phyloP scores from a whole-genome alignment of 2,329 filamentous ascomycete species.

The Exserohilum turcica region DNA sequence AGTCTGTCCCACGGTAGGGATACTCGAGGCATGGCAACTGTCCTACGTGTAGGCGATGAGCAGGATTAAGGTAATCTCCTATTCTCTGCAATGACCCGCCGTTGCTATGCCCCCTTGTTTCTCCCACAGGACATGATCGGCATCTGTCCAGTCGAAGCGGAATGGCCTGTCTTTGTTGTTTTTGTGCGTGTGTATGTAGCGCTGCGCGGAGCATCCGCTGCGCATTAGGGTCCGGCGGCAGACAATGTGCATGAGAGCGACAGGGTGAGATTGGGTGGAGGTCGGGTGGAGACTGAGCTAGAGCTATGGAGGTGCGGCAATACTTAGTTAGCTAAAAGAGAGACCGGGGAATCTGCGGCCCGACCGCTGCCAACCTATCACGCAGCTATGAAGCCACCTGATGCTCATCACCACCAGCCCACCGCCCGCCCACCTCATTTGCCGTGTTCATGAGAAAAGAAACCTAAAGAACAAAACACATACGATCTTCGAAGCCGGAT shows the following conservation, averaged over 20 bases:
- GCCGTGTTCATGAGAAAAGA: neutral
- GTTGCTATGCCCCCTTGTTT: too few relatives aligned
- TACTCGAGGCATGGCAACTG: neutral
- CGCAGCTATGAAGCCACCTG: neutral
- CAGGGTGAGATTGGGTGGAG: too few relatives aligned
- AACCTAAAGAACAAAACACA: neutral
- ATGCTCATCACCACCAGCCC: too few relatives aligned
- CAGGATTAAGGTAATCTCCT: neutral
- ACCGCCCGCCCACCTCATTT: neutral
- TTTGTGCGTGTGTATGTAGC: neutral
- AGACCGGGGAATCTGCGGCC: slow-evolving; percentile 1
- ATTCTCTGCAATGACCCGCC: too few relatives aligned
- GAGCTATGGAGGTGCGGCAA: neutral
- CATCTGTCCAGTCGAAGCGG: too few relatives aligned
- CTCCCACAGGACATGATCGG: neutral
- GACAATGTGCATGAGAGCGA: neutral
- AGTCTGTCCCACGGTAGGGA: neutral
- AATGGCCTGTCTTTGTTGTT: neutral
- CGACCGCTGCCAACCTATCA: neutral
- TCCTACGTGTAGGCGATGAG: neutral
- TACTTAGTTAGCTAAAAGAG: too few relatives aligned
- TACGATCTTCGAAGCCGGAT: too few relatives aligned
- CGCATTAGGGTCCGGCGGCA: neutral
- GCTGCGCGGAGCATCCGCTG: neutral
- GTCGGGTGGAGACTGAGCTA: neutral